These are phyloP conservation scores for Yarrowia keelungensis DNA, from an alignment of 805 yeast genomes.

Conservation along the genomic window DNA sequence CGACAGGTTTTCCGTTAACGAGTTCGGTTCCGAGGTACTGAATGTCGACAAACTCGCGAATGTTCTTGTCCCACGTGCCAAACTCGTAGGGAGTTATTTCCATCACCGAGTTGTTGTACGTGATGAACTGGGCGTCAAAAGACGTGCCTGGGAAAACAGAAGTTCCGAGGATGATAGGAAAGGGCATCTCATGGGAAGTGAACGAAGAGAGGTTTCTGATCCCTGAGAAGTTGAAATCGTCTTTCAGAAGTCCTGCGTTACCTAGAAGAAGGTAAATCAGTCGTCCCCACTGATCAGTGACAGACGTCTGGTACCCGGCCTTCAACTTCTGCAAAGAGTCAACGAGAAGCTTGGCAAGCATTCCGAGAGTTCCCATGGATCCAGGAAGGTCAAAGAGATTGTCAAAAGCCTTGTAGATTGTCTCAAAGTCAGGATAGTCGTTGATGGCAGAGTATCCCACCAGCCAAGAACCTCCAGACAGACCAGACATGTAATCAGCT, in stretches of 20 bases:
- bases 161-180: constrained; percentile 65
- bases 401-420: not conserved
- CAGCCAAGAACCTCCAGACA: constrained; percentile 87
- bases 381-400: not conserved
- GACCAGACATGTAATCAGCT: constrained; percentile 73
- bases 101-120: constrained; percentile 11
- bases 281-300: constrained; percentile 86
- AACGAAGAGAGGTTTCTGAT: constrained; percentile 67
- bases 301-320: constrained; percentile 71
- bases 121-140: not conserved
- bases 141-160: constrained; percentile 14
- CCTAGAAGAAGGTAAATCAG: constrained; percentile 76
- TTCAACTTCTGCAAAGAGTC: constrained; percentile 60
- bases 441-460: constrained; percentile 69
- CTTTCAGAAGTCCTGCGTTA: constrained; percentile 57
- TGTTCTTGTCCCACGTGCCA: constrained; percentile 87
- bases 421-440: constrained; percentile 46
- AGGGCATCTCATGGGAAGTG: constrained; percentile 69
- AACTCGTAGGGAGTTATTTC: constrained; percentile 65
- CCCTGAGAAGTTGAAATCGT: constrained; percentile 58
- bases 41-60: constrained; percentile 67
- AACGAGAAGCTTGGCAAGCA: constrained; percentile 58
- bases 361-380: constrained; percentile 44
- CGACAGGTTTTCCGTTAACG: constrained; percentile 62
- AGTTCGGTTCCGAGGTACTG: constrained; percentile 74